These are phyloP conservation scores for Pichia sp. DNA, from an alignment of 1,139 yeast genomes.

Conservation along the genomic window DNA sequence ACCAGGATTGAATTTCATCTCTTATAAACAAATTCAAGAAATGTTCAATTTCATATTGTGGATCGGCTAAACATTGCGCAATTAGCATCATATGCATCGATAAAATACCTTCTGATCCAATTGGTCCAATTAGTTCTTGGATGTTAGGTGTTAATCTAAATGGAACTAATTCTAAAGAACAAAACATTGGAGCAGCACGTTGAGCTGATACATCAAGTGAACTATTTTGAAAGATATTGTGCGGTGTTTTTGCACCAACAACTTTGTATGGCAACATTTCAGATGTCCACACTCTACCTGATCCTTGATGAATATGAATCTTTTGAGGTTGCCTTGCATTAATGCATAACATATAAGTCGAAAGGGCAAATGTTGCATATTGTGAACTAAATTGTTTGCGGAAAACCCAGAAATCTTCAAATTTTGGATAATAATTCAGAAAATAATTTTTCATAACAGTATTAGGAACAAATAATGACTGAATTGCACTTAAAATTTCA, in stretches of 20 bases:
- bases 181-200: constrained; percentile 79
- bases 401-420: constrained; percentile 96
- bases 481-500: constrained; percentile 86
- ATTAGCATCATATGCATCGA: constrained; percentile 81
- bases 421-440: constrained; percentile 60
- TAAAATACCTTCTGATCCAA: constrained; percentile 84
- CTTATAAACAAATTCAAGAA: constrained; percentile 87
- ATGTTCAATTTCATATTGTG: constrained; percentile 84
- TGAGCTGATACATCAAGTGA: constrained; percentile 53
- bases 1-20: constrained; percentile 94
- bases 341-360: constrained; percentile 93
- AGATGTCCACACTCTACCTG: constrained; percentile 90
- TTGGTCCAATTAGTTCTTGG: constrained; percentile 89
- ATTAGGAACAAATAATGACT: constrained; percentile 79
- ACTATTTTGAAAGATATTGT: constrained; percentile 45
- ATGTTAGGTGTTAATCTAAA: constrained; percentile 95
- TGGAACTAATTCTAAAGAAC: constrained; percentile 92
- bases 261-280: constrained; percentile 91
- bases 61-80: constrained; percentile 84
- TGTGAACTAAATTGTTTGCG: constrained; percentile 92
- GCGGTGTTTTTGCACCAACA: constrained; percentile 43
- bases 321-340: constrained; percentile 92
- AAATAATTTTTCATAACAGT: constrained; percentile 70
- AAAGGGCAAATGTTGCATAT: constrained; percentile 90
- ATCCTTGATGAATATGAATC: constrained; percentile 71